Evolutionary conservation across 1,284 basidiomycete species (phyloP), one percentile per base, ranked within the genome.

Genomic region (Leccinum solheimii): DNA sequence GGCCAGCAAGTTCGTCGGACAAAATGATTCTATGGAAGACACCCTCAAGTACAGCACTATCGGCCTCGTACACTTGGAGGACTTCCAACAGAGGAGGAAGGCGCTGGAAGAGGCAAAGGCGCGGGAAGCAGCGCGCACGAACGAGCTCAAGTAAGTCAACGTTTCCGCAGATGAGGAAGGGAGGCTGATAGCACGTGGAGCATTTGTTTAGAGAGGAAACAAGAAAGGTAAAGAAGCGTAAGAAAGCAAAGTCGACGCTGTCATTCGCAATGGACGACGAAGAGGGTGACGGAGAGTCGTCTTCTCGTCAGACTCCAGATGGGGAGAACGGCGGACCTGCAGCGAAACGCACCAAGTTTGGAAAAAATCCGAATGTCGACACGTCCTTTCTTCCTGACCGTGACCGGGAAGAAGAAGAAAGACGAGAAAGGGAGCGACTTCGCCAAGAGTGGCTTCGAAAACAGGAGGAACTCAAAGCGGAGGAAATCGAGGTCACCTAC

Each of bases 301-400:
- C 77, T 57, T 73, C 74, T 70, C 78, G 56, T 72, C 74, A 70
- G 78, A 72, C 63, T 70, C 80, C 64, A 59, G 76, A 67, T 58
- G 74, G 64, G 67, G 68, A 72, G 26, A 72, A 72, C 45, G 71
- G 79, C 21, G 82, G 78, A 43, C 83, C 80, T 26, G 78, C 79
- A 9, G 65, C 78, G 8, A 96, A 95, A 76, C 86, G 88, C 59
- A 78, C 84, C 64, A 95, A 92, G 74, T 86, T 94, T 52, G 86
- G 91, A 71, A 99, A 99, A 81, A 98, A 99, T 69, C 97, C 97
- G 0, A 83, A 88, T 56, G 97, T 98, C 40, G 97, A 99, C 73
- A 99, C 97, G 0, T 98, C 96, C 1, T 99, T 99, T 80, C 83
- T 99, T 8, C 97, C 97, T 0, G 97, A 99, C 75, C 86, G 97